Evolutionary conservation across 106 monocot species (phyloP).

Genomic region (Vanilla planifolia): DNA sequence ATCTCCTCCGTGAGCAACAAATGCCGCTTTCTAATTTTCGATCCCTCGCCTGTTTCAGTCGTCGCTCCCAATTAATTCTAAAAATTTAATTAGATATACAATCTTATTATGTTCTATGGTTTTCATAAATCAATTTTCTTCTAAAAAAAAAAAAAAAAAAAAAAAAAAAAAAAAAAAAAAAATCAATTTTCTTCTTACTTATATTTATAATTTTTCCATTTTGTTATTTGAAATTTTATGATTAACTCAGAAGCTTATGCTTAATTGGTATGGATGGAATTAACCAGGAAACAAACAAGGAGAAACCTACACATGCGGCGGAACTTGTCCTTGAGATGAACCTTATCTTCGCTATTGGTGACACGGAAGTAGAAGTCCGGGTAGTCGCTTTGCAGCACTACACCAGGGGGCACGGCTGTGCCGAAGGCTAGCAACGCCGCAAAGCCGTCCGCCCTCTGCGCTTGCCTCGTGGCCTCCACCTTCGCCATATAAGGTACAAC

Average conservation of each 20-base stretch:
- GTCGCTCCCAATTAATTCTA: too few species aligned
- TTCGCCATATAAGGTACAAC: slow-evolving; percentile 3
- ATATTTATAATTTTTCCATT: too few species aligned
- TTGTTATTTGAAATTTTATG: too few species aligned
- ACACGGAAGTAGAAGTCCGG: slow-evolving; percentile 22
- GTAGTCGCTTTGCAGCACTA: slow-evolving; percentile 5
- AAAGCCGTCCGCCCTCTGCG: slow-evolving; percentile 15
- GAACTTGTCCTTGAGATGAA: slow-evolving; percentile 20
- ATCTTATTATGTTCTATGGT: too few species aligned
- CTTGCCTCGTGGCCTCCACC: slow-evolving; percentile 4
- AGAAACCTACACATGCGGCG: slow-evolving; percentile 22
- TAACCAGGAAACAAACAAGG: too few species aligned
- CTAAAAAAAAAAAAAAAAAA: too few species aligned
- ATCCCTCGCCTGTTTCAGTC: slow-evolving; percentile 1
- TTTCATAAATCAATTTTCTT: too few species aligned
- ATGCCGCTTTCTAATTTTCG: not conserved
- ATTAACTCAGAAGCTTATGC: too few species aligned
- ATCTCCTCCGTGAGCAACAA: not conserved
- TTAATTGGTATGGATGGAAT: too few species aligned
- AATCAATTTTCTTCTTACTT: too few species aligned
- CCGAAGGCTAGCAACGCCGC: slow-evolving; percentile 20
- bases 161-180: too few species aligned
- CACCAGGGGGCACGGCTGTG: slow-evolving; percentile 11
- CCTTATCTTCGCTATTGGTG: slow-evolving; percentile 20
- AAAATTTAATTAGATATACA: too few species aligned